Conservation (phyloP, 176 grass and related monocot species). For the Aegilops longissima region DNA sequence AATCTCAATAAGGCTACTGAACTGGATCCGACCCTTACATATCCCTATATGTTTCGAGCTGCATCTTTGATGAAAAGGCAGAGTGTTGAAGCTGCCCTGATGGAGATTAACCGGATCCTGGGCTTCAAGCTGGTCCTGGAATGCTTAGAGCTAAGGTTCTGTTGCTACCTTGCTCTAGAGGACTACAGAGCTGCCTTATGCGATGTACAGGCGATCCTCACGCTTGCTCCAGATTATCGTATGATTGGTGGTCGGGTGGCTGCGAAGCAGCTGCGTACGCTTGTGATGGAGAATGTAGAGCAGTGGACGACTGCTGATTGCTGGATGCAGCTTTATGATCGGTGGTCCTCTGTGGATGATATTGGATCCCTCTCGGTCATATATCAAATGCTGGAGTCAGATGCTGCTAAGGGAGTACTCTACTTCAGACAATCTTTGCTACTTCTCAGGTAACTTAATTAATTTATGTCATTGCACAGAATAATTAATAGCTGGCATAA, state of each 20-base stretch:
- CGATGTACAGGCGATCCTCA: conserved; percentile 91
- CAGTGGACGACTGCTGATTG: conserved; percentile 94
- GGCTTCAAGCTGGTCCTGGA: conserved; percentile 84
- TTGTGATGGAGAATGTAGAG: conserved; percentile 95
- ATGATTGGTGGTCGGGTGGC: conserved; percentile 89
- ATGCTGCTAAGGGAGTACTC: conserved; percentile 87
- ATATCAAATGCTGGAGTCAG: conserved; percentile 98
- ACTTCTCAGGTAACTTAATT: conserved; percentile 80
- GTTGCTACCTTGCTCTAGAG: conserved; percentile 84
- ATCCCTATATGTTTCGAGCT: conserved; percentile 93
- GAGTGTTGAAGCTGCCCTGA: conserved; percentile 79
- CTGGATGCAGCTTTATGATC: conserved; percentile 96
- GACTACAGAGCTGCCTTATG: conserved; percentile 84
- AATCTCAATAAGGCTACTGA: conserved; percentile 94
- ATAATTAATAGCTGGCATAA: conserved; percentile 38
- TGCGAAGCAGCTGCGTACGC: conserved; percentile 71
- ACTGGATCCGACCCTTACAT: conserved; percentile 82
- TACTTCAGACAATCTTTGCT: conserved; percentile 99
- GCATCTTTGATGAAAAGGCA: conserved; percentile 65
- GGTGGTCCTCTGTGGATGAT: conserved; percentile 98
- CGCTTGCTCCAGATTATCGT: conserved; percentile 78
- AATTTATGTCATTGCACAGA: conserved; percentile 28
- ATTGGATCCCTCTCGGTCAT: conserved; percentile 97
- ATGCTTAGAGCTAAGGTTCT: conserved; percentile 96
- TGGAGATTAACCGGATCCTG: conserved; percentile 89